Percentiles rank a stretch among this genome's conserved stretches.
Conservation (phyloP, 2,329 filamentous ascomycete genomes). For the Penicillium vulpinum region DNA sequence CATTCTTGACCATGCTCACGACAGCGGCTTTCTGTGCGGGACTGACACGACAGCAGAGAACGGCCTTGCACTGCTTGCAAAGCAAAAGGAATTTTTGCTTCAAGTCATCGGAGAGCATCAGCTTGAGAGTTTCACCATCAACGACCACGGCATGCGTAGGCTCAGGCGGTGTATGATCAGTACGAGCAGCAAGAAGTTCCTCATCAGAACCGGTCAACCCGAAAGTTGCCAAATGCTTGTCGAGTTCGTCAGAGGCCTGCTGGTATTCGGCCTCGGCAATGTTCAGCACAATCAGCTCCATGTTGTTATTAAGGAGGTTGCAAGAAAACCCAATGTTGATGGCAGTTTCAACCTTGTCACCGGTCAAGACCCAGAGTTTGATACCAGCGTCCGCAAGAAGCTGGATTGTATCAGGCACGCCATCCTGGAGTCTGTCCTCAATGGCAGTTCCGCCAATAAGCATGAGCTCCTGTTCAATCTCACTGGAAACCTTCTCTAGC, state of each 20-base stretch:
- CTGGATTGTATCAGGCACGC: slow-evolving; percentile 92
- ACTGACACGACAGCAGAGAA: slow-evolving; percentile 95
- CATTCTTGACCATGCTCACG: slow-evolving; percentile 90
- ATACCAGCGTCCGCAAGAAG: slow-evolving; percentile 90
- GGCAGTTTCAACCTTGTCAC: slow-evolving; percentile 97
- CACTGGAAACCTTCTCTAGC: slow-evolving; percentile 82
- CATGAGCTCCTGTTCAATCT: slow-evolving; percentile 85
- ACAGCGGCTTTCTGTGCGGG: slow-evolving; percentile 97
- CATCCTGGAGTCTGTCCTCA: slow-evolving; percentile 94
- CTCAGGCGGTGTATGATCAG: slow-evolving; percentile 80
- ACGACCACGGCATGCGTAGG: slow-evolving; percentile 91
- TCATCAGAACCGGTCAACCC: slow-evolving; percentile 79
- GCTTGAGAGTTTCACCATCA: slow-evolving; percentile 88
- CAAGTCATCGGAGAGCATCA: slow-evolving; percentile 77
- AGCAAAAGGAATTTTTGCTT: slow-evolving; percentile 92
- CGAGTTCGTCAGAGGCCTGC: slow-evolving; percentile 68
- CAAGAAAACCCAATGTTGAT: slow-evolving; percentile 99
- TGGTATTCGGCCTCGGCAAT: slow-evolving; percentile 71
- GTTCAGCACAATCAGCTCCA: slow-evolving; percentile 93
- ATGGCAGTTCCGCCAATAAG: slow-evolving; percentile 94
- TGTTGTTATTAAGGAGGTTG: slow-evolving; percentile 94
- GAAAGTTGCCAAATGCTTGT: slow-evolving; percentile 71
- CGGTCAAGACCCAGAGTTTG: slow-evolving; percentile 97
- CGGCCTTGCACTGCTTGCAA: slow-evolving; percentile 95
- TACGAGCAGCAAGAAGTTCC: slow-evolving; percentile 75